Base-by-base conservation (phyloP, 2,329 filamentous ascomycete genomes). In the Cytospora chrysosperma region DNA sequence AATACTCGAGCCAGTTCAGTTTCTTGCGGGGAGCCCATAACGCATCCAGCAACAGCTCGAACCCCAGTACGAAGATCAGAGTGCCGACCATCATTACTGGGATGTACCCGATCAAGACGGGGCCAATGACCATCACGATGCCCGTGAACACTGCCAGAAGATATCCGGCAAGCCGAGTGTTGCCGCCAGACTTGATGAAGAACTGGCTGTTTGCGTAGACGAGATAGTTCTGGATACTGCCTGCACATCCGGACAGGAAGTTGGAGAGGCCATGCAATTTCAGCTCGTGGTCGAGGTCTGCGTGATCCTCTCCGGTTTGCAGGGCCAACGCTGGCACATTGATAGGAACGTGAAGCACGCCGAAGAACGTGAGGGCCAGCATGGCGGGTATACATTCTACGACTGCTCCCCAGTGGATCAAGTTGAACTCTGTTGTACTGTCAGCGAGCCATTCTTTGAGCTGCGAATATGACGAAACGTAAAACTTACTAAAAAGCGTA, bases 121-220 rank as follows among this genome's bases (percentile, higher is more conserved):
- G 94, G 0, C 95, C 95, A 59, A 94, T 85, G 55, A 95, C 79
- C 85, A 97, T 89, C 50, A 98, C 86, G 2, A 88, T 88, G 70
- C 88, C 87, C 0, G 95, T 99, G 6, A 90, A 85, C 26, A 83
- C 77, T 0, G 95, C 95, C 57, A 99, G 83, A 80, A 97, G 85
- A 28, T 93, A 83, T 3, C 95, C 95, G 10, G 93, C 95, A 52
- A 96, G 79, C 56, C 95, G 88, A 70, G 87, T 93, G 72, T 96
- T 87, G 24, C 94, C 95, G 19, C 95, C 95, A 54, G 93, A 96
- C 28, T 91, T 87, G 73, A 98, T 96, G 76, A 99, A 98, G 62
- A 99, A 87, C n/a, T 97, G 85, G 67, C 93, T 97, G 74, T 99
- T 99, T 64, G 94, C 94, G 72, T 98, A 99, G 0, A 99, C 95